A percentile compares a stretch with the other conserved stretches of the same genome.
Conservation (phyloP, 1,284 basidiomycete genomes). For the Moesziomyces globuligerus region DNA sequence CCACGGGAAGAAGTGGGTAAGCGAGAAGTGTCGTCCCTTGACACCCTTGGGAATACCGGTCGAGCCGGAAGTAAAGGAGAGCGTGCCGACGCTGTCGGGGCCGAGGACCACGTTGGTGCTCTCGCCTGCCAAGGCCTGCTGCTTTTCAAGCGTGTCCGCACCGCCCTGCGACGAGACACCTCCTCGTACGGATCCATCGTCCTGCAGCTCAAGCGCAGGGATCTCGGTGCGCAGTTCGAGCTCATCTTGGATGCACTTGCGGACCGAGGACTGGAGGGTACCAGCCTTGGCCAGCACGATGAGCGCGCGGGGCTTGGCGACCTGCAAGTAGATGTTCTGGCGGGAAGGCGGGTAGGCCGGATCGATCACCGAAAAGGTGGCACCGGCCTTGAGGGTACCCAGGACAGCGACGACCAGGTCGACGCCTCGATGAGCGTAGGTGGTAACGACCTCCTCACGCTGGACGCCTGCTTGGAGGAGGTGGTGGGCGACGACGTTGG, state of each 20-base stretch:
- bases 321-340: slow-evolving; percentile 94
- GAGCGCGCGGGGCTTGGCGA: slow-evolving; percentile 91
- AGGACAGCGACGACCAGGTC: slow-evolving; percentile 97
- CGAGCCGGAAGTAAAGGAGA: slow-evolving; percentile 96
- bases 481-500: slow-evolving; percentile 91
- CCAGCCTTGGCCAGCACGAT: slow-evolving; percentile 93
- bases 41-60: slow-evolving; percentile 99
- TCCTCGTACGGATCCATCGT: slow-evolving; percentile 73
- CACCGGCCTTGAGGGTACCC: slow-evolving; percentile 95
- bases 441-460: slow-evolving; percentile 96
- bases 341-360: slow-evolving; percentile 95
- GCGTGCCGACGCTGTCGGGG: slow-evolving; percentile 92
- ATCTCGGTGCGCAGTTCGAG: slow-evolving; percentile 89
- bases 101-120: slow-evolving; percentile 81
- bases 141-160: slow-evolving; percentile 70
- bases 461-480: slow-evolving; percentile 85
- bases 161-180: slow-evolving; percentile 69
- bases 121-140: slow-evolving; percentile 70
- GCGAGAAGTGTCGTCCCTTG: slow-evolving; percentile 89
- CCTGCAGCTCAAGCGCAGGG: slow-evolving; percentile 84
- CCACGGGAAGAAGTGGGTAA: slow-evolving; percentile 99
- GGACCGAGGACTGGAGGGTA: slow-evolving; percentile 80
- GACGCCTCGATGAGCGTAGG: slow-evolving; percentile 96
- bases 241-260: slow-evolving; percentile 83
- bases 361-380: slow-evolving; percentile 97